Evolutionary conservation across 441 rosid genomes (phyloP), one percentile per base, ranked within the genome.

Genomic region (Erysimum cheiri): DNA sequence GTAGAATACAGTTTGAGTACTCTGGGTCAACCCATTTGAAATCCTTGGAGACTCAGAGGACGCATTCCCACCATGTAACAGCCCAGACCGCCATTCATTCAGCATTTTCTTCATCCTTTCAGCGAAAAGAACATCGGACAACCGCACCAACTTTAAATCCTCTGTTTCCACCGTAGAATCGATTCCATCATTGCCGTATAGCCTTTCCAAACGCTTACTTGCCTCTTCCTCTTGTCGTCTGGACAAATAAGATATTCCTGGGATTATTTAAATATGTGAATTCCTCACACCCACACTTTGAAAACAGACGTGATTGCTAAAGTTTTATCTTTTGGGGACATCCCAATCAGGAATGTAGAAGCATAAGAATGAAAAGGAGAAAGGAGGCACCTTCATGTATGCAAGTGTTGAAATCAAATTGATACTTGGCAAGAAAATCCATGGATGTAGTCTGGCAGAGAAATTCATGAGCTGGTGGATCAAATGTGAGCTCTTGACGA

Each of bases 161-260:
- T 70, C 73, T 24, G 36, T 60, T 58, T 83, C 86, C 53, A 63
- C 72, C 4, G n/a, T 49, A 3, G 67, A 64, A 63, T 73, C 74
- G 8, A 46, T 67, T 4, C 53, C 57, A 57, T 69, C 85, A 50
- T 80, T 71, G 49, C 69, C 60, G 14, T 78, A 57, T 15, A 59
- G 58, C 37, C 36, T 64, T 67, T 79, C 78, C 77, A 88, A 54
- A 40, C 64, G 84, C 67, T 80, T 73, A 53, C 75, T 67, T 22
- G 90, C 88, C 17, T 84, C 85, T 40, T 72, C 81, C 70, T 90
- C 99, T 80, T 83, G 90, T 67, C 78, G 80, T 87, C 90, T 87
- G 83, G 97, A 94, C 82, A 94, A 82, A 87, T 92, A 94, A 81
- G 96, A 88, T 80, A 93, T 71, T 60, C 98, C 97, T 91, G 96